Base-by-base conservation (phyloP, 257 asterid genomes). In the Penstemon davidsonii region DNA sequence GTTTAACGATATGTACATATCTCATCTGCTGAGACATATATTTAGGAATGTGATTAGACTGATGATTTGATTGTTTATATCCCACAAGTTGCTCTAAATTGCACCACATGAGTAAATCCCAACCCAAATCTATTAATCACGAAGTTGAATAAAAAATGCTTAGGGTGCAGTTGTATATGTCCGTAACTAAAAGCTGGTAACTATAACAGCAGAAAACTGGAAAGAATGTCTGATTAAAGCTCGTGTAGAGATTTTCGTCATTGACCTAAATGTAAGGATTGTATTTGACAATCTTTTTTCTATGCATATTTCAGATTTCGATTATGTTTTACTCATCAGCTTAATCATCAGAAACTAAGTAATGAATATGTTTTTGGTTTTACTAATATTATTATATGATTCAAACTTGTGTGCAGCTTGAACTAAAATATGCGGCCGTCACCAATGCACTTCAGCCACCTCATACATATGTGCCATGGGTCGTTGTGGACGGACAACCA, bases 381-480 rank as follows among this genome's bases (percentile, higher is more conserved):
- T 38, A 47, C 9, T 57, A 4, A n/a, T 8, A n/a, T 7, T 33
- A 7, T 7, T 6, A 62, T 67, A 45, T 43, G 60, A 50, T 9
- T 25, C 3, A 39, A 46, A 10, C 39, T 60, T 53, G 6, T 61
- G 41, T 83, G 90, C 90, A 93, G 96, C 82, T 93, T 85, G 86
- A 81, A 74, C 76, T 93, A 66, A 19, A 36, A 62, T 88, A 85
- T 76, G 99, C 96, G 9, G 87, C 83, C 25, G 76, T 58, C 60
- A 93, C 99, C 64, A 84, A 70, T 70, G 83, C 86, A 55, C 96
- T 93, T 54, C 61, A 85, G 65, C 99, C 99, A 68, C 99, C 97
- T 47, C 97, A 90, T 73, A 77, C 41, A 50, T 93, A 90, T 8
- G 97, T 93, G 50, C 97, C 99, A 0, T 93, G 96, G 99, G 91